A percentile compares a stretch with the other conserved stretches of the same genome.
Evolutionary conservation across 306 rosid genomes (phyloP).

Genomic region (Dryas alaskensis): DNA sequence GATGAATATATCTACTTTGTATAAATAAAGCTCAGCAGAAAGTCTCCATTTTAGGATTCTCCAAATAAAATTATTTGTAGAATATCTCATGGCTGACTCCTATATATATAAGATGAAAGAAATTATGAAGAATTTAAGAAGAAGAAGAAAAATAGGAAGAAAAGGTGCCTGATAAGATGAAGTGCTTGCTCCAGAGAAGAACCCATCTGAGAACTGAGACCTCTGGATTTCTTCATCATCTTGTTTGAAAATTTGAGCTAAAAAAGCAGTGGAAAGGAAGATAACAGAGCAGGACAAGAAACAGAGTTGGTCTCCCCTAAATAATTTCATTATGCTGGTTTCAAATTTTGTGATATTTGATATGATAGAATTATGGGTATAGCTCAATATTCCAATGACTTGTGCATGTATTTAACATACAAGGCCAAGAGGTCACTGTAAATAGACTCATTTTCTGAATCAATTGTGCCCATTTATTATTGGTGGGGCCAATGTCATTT

Average conservation of each 20-base stretch:
- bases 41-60: too few species aligned
- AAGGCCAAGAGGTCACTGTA: too few species aligned
- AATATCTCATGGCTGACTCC: too few species aligned
- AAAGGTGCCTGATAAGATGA: constrained; percentile 54
- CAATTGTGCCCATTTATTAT: too few species aligned
- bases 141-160: not conserved
- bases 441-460: too few species aligned
- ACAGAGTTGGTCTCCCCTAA: not conserved
- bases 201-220: constrained; percentile 47
- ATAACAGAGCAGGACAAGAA: constrained; percentile 12
- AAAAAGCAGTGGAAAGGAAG: constrained; percentile 1
- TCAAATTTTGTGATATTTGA: not conserved
- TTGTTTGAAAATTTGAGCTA: constrained; percentile 21
- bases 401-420: too few species aligned
- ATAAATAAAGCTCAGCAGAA: too few species aligned
- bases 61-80: too few species aligned
- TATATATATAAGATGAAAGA: not conserved
- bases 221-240: constrained; percentile 28
- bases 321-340: not conserved
- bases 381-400: too few species aligned
- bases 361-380: too few species aligned
- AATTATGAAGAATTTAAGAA: not conserved
- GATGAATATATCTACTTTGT: too few species aligned
- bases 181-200: constrained; percentile 60
- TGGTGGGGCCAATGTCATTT: too few species aligned